Base-by-base conservation (phyloP, 345 rosid species). In the Crucihimalaya himalaica region DNA sequence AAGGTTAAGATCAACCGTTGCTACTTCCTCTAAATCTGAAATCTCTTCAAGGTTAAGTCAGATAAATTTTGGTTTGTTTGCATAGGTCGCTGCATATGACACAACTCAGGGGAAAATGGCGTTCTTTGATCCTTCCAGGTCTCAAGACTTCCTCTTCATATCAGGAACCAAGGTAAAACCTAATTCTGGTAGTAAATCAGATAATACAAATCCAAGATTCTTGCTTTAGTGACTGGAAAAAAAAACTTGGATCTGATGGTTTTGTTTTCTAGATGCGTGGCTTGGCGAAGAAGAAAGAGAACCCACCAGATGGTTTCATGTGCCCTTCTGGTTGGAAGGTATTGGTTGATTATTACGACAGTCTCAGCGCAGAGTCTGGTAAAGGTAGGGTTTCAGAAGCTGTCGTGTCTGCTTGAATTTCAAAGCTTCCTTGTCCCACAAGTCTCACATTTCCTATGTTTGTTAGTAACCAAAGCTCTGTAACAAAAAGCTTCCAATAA, bases 311-410 rank as follows among this genome's bases (percentile, higher is more conserved):
- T 14, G 98, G 98, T 18, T 94, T 94, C 79, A 91, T 94, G 98
- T 94, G 98, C 79, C 97, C 97, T 0, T 87, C 91, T 23, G 97
- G 98, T 34, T 94, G 98, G 97, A 57, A 91, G 16, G 97, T 93
- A 72, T 69, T 90, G 89, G 97, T 88, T 4, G 98, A 93, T 7
- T 90, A 90, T 79, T 93, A 93, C 6, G 96, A 86, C 61, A 88
- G 96, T 70, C 51, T 91, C 53, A 52, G 13, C n/a, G 45, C 77
- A 19, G 81, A 52, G 81, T 20, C 81, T 82, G 19, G 76, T 78
- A 5, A 83, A 63, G 73, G 89, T 66, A 85, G 81, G 71, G 80
- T 88, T 23, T 81, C 88, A 0, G 87, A 84, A 81, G 66, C 81
- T 62, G 86, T 87, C 12, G 86, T 86, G 59, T 78, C 87, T 32